phyloP scores from a whole-genome alignment of 1,139 yeast genomes.

The Debaryomyces sp. region DNA sequence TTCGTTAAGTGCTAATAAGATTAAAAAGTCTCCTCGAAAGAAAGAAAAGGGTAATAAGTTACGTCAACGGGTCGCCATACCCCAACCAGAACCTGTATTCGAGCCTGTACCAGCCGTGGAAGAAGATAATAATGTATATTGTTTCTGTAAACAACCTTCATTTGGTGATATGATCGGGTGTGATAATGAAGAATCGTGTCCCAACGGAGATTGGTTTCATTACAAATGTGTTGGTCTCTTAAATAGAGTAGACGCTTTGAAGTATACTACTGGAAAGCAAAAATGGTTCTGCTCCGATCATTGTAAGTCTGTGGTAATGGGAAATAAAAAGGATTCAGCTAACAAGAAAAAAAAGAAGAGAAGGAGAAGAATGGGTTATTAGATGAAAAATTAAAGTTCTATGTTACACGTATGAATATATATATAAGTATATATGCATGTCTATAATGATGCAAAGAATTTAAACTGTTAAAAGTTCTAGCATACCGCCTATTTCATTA shows the following conservation, averaged over 20 bases:
- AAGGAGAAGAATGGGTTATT: conserved; percentile 9
- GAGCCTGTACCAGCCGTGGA: conserved; percentile 13
- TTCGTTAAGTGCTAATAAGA: conserved; percentile 5
- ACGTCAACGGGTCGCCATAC: neutral
- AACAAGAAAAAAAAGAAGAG: conserved; percentile 22
- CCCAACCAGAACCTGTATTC: conserved; percentile 5
- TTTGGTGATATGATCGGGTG: conserved; percentile 53
- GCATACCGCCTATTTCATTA: conserved; percentile 89
- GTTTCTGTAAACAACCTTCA: conserved; percentile 49
- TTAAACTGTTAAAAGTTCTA: conserved; percentile 68
- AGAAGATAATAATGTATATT: conserved; percentile 33
- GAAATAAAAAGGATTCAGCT: conserved; percentile 16
- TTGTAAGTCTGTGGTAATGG: conserved; percentile 29
- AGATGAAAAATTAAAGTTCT: conserved; percentile 3
- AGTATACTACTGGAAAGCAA: conserved; percentile 37
- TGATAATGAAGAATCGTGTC: conserved; percentile 43
- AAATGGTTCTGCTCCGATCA: conserved; percentile 47
- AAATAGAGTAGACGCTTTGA: conserved; percentile 42
- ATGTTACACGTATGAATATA: conserved; percentile 4
- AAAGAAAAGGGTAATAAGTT: conserved; percentile 1
- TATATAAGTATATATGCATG: conserved; percentile 5
- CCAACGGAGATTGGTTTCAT: conserved; percentile 55
- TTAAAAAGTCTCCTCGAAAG: conserved; percentile 7
- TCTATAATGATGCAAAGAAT: conserved; percentile 10
- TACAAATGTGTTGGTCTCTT: conserved; percentile 50